These are phyloP conservation scores for Spongospora subterranea DNA, from an alignment of 208 protist genomes.

Conservation along the genomic window DNA sequence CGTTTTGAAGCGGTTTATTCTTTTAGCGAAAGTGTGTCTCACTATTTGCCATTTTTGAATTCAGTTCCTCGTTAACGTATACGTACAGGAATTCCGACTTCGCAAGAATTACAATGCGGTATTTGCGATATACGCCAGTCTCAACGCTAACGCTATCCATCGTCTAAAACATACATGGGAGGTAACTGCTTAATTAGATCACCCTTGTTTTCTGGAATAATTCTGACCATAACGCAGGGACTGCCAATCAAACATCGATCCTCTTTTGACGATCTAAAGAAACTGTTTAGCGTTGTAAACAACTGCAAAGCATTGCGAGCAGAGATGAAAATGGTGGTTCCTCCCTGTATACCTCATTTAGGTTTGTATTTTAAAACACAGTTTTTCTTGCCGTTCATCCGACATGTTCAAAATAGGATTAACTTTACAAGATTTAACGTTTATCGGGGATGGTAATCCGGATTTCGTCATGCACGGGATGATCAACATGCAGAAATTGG, in stretches of 20 bases:
- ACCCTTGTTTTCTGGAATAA: too few relatives aligned
- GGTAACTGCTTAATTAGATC: neutral
- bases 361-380: neutral
- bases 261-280: neutral
- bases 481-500: conserved; percentile 18
- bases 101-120: neutral
- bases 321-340: conserved; percentile 14
- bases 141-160: conserved; percentile 38
- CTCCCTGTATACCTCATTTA: conserved; percentile 21
- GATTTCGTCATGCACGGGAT: neutral
- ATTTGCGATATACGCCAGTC: neutral
- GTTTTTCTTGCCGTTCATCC: neutral
- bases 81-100: neutral
- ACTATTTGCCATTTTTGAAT: neutral
- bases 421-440: conserved; percentile 24
- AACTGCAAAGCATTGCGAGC: neutral
- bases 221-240: too few relatives aligned
- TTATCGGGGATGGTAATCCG: conserved; percentile 40
- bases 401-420: neutral
- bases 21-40: neutral
- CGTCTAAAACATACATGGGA: conserved; percentile 51
- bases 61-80: neutral
- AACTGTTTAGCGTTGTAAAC: conserved; percentile 24
- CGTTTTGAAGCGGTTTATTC: conserved; percentile 4
- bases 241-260: neutral